Conservation (phyloP, 129 eudicot species). For the Flaveria ramosissima region DNA sequence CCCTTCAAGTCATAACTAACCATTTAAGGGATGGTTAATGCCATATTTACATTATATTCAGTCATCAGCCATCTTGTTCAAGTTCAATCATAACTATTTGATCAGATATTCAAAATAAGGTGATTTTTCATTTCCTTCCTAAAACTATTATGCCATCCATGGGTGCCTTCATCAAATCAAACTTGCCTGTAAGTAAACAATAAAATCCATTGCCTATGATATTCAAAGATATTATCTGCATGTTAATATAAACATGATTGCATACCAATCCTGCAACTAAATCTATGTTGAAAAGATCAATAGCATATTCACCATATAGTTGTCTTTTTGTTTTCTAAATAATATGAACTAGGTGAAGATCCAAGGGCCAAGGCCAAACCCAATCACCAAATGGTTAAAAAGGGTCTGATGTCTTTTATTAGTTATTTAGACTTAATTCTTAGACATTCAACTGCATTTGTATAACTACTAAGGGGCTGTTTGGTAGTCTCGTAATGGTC, state of each 20-base stretch:
- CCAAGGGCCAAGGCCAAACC: constrained; percentile 6
- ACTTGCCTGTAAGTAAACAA: constrained; percentile 1
- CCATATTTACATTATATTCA: not conserved
- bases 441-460: not conserved
- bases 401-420: not conserved
- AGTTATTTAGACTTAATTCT: not conserved
- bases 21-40: not conserved
- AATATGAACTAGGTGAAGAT: not conserved
- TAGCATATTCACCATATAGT: not conserved
- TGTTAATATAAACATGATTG: not conserved
- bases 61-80: constrained; percentile 6
- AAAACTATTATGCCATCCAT: constrained; percentile 1
- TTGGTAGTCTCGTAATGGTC: too few species aligned
- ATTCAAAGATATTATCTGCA: not conserved
- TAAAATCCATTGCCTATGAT: not conserved
- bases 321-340: not conserved
- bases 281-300: not conserved
- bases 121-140: not conserved
- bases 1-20: not conserved
- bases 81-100: not conserved
- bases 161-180: not conserved
- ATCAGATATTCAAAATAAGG: not conserved
- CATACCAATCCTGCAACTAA: constrained; percentile 1
- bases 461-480: not conserved
- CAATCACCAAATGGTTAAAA: not conserved